Conservation (phyloP, 75 land plant genomes). For the Selaginella tamariscina region DNA sequence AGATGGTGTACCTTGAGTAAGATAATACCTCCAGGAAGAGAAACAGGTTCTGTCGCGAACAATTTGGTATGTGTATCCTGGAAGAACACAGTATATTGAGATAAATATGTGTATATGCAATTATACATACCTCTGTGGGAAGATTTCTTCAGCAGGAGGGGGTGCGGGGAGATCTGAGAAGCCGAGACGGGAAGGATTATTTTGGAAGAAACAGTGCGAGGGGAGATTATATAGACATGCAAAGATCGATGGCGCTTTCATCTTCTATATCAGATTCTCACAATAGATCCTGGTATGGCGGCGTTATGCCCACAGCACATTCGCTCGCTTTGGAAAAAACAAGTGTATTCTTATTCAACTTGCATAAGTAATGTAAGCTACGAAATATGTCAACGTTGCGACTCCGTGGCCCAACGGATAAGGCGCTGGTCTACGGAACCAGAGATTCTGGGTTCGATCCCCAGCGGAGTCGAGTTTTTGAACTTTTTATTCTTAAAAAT, state of each 20-base stretch:
- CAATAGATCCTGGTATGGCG: too few species aligned
- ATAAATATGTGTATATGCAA: background rate
- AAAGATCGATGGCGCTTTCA: background rate
- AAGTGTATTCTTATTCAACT: too few species aligned
- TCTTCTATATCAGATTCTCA: too few species aligned
- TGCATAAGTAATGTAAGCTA: too few species aligned
- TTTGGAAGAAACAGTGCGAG: background rate
- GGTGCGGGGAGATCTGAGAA: background rate
- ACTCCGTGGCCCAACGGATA: constrained; percentile 28
- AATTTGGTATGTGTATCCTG: background rate
- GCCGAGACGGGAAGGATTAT: background rate
- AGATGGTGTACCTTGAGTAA: constrained; percentile 22
- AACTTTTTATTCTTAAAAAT: too few species aligned
- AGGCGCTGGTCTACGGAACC: constrained; percentile 26
- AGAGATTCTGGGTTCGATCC: constrained; percentile 27
- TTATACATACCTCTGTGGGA: background rate
- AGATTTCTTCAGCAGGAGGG: background rate
- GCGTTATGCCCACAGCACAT: too few species aligned
- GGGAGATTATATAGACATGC: background rate
- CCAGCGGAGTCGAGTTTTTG: too few species aligned
- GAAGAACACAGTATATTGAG: background rate
- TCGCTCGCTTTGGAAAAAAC: too few species aligned
- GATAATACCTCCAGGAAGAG: constrained; percentile 17
- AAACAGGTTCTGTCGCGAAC: constrained; percentile 22
- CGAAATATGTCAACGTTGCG: too few species aligned